Conservation (phyloP, 2,329 filamentous ascomycete species). For the Stagonosporopsis cucurbitacearum region DNA sequence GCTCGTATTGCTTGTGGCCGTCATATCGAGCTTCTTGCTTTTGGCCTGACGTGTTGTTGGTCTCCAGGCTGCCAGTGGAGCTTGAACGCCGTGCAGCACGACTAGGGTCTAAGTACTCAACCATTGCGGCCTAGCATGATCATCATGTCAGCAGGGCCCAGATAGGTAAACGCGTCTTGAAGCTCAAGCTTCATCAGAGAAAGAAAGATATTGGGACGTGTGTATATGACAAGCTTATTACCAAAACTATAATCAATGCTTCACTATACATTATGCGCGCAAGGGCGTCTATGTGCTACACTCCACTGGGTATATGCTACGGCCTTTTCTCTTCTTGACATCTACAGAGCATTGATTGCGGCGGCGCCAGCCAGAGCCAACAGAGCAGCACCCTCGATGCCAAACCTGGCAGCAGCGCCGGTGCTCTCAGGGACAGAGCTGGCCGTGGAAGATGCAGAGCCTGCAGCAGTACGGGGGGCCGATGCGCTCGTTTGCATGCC, state of each 20-base stretch:
- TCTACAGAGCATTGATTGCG: conserved; percentile 27
- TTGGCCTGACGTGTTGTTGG: not conserved
- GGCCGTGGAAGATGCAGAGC: conserved; percentile 8
- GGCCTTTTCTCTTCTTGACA: not conserved
- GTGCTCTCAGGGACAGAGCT: conserved; percentile 24
- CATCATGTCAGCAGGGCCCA: too few species aligned
- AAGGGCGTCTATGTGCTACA: not conserved
- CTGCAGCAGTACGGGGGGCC: conserved; percentile 15
- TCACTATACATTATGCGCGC: conserved; percentile 5
- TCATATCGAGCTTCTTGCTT: not conserved
- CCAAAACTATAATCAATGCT: not conserved
- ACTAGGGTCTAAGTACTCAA: not conserved
- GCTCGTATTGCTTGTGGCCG: not conserved
- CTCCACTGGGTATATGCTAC: not conserved
- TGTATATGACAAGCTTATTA: not conserved
- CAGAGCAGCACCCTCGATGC: conserved; percentile 27
- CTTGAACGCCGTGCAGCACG: not conserved
- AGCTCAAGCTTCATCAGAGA: too few species aligned
- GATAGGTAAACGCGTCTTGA: too few species aligned
- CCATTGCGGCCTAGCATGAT: not conserved
- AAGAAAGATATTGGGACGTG: too few species aligned
- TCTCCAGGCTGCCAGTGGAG: not conserved
- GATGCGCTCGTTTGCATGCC: conserved; percentile 14
- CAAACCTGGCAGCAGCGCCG: conserved; percentile 30
- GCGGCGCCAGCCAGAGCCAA: conserved; percentile 33